Percentiles rank a stretch among this genome's conserved stretches.
These are phyloP conservation scores for Dicorynia guianensis DNA, from an alignment of 306 rosid species.

Conservation along the genomic window DNA sequence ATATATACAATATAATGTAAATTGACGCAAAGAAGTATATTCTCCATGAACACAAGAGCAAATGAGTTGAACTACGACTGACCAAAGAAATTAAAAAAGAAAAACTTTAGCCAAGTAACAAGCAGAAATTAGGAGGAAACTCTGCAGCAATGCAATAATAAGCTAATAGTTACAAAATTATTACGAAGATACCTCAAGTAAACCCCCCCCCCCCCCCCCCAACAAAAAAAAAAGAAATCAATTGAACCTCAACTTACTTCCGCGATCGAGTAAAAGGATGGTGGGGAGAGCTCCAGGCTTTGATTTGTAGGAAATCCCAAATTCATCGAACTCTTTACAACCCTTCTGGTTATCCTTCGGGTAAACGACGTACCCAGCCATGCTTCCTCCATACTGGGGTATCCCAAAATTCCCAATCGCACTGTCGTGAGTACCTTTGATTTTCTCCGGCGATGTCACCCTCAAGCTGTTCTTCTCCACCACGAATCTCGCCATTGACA, in stretches of 20 bases:
- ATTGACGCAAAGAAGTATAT: constrained; percentile 1
- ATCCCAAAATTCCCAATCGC: constrained; percentile 99
- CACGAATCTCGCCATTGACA: constrained; percentile 74
- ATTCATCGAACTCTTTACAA: constrained; percentile 80
- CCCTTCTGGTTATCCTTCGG: constrained; percentile 90
- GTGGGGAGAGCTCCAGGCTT: constrained; percentile 92
- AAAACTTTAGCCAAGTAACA: constrained; percentile 31
- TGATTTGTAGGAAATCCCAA: constrained; percentile 70
- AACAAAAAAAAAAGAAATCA: neutral
- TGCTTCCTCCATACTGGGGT: constrained; percentile 98
- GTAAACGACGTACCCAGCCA: constrained; percentile 85
- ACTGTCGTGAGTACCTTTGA: constrained; percentile 82
- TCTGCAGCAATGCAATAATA: constrained; percentile 5
- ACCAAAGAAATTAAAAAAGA: neutral
- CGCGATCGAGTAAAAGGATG: constrained; percentile 91
- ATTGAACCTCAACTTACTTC: constrained; percentile 57
- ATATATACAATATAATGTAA: neutral
- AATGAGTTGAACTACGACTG: neutral
- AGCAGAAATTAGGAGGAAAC: constrained; percentile 9
- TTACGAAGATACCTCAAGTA: neutral
- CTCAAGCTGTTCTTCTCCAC: constrained; percentile 97
- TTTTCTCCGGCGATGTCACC: constrained; percentile 86
- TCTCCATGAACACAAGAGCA: constrained; percentile 23
- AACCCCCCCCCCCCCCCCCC: too few relatives aligned
- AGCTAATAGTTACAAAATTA: constrained; percentile 32